Evolutionary conservation across 192 early-diverging fungal species (phyloP), one percentile per base, ranked within the genome.

Genomic region (Linnemannia schmuckeri): DNA sequence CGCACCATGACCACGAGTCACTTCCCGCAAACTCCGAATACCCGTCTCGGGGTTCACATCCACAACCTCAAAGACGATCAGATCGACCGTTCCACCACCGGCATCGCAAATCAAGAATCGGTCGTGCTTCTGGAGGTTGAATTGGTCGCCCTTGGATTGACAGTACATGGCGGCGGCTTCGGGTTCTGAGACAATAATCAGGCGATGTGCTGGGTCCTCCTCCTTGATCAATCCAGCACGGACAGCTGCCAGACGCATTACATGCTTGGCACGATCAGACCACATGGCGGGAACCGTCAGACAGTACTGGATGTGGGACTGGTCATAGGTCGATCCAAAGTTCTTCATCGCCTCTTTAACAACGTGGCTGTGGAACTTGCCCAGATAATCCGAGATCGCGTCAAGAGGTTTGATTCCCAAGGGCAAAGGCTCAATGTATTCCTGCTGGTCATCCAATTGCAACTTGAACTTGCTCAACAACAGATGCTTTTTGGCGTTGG

Each of bases 121-220:
- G 55, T 91, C 85, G 33, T 82, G 80, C 81, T 89, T 87, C 22
- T 81, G 71, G 12, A 91, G 72, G 61, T 87, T 87, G 79, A 87
- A 87, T 74, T 87, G 85, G 66, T 92, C 88, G 22, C 90, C 89
- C 76, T 90, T 91, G 74, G 90, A 88, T 70, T 92, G 90, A 70
- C 91, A 90, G 75, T 93, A 93, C 66, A 93, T 81, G 61, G 92
- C 92, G 18, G 89, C 92, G 20, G 92, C 92, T 83, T 93, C 92
- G 24, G 92, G 91, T 74, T 90, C 89, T 9, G 90, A 89, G 66
- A 90, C 90, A 37, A 91, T 82, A 75, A 91, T 91, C 13, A 92
- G 71, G 5, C 89, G 84, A 76, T 92, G 88, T 22, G 88, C 89
- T 17, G 89, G 89, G 68, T 91, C 90, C 8, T 76, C 80, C 38